These are phyloP conservation scores for Narthecium ossifragum DNA, from an alignment of 106 monocot species.

Conservation along the genomic window DNA sequence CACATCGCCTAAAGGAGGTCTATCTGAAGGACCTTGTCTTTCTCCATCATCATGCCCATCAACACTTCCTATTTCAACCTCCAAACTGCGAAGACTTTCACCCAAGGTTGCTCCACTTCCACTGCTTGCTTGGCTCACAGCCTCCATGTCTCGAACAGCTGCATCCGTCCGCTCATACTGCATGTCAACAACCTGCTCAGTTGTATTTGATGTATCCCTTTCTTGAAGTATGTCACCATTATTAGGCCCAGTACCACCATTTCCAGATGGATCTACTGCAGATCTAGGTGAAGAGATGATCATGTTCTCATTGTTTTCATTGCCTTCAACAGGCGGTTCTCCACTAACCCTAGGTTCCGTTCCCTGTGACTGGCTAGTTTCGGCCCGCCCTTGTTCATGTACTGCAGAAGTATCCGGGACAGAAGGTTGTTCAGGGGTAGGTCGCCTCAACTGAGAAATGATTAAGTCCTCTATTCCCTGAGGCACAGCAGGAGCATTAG, in stretches of 20 bases:
- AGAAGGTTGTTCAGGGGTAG: conserved; percentile 56
- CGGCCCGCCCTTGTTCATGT: conserved; percentile 35
- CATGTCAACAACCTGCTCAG: conserved; percentile 76
- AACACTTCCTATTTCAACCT: conserved; percentile 96
- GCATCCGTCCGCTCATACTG: conserved; percentile 80
- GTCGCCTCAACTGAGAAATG: conserved; percentile 71
- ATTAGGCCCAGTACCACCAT: conserved; percentile 19
- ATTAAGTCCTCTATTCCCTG: conserved; percentile 91
- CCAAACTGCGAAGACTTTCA: conserved; percentile 88
- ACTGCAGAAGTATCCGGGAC: conserved; percentile 26
- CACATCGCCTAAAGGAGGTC: conserved; percentile 46
- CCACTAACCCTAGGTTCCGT: conserved; percentile 31
- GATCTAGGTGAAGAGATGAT: conserved; percentile 25
- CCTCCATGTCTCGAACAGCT: conserved; percentile 78
- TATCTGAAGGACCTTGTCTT: conserved; percentile 42
- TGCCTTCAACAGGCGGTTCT: conserved; percentile 20
- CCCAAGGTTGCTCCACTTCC: conserved; percentile 94
- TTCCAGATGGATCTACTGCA: conserved; percentile 10
- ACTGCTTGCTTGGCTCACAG: conserved; percentile 93
- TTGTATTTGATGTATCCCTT: conserved; percentile 33
- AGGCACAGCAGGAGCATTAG: conserved; percentile 59
- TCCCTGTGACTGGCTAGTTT: conserved; percentile 32
- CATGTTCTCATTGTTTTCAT: conserved; percentile 40
- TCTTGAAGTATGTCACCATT: conserved; percentile 30
- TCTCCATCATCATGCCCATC: conserved; percentile 97